phyloP scores from a whole-genome alignment of 352 stramenopile genomes.

The Phytophthora quininea region DNA sequence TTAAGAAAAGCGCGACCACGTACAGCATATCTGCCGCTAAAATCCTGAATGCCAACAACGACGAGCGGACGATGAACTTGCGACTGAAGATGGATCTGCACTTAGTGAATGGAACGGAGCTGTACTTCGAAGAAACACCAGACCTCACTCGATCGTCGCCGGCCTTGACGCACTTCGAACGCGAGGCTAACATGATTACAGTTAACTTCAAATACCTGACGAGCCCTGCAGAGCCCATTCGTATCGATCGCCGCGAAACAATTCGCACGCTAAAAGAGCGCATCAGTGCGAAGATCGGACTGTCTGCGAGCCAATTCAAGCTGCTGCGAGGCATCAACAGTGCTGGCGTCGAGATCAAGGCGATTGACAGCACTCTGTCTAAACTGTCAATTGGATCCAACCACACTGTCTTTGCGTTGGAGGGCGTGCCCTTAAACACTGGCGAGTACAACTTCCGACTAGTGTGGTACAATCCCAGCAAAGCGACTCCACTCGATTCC shows the following conservation, averaged over 20 bases:
- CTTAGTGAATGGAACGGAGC: conserved; percentile 67
- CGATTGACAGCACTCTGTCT: conserved; percentile 73
- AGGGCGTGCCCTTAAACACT: conserved; percentile 66
- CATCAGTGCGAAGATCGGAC: conserved; percentile 53
- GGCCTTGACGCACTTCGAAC: conserved; percentile 72
- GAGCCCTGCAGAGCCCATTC: conserved; percentile 50
- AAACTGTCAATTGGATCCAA: conserved; percentile 79
- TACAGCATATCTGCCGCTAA: conserved; percentile 73
- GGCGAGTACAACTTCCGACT: conserved; percentile 84
- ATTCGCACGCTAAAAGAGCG: conserved; percentile 61
- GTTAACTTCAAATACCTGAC: conserved; percentile 76
- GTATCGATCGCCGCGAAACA: conserved; percentile 78
- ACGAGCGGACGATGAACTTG: conserved; percentile 43
- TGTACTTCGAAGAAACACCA: conserved; percentile 76
- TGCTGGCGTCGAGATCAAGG: conserved; percentile 81
- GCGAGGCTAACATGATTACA: conserved; percentile 79
- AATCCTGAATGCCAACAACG: conserved; percentile 63
- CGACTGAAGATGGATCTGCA: conserved; percentile 69
- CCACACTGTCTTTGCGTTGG: conserved; percentile 66
- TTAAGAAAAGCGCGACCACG: conserved; percentile 74
- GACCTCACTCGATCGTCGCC: conserved; percentile 54
- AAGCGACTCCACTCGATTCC: conserved; percentile 2
- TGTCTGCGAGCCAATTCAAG: conserved; percentile 71
- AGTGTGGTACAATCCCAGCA: conserved; percentile 53
- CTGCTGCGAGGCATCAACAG: conserved; percentile 73